A percentile compares a stretch with the other conserved stretches of the same genome.
These are phyloP conservation scores for Ochetophila trinervis DNA, from an alignment of 306 rosid genomes.

Conservation along the genomic window DNA sequence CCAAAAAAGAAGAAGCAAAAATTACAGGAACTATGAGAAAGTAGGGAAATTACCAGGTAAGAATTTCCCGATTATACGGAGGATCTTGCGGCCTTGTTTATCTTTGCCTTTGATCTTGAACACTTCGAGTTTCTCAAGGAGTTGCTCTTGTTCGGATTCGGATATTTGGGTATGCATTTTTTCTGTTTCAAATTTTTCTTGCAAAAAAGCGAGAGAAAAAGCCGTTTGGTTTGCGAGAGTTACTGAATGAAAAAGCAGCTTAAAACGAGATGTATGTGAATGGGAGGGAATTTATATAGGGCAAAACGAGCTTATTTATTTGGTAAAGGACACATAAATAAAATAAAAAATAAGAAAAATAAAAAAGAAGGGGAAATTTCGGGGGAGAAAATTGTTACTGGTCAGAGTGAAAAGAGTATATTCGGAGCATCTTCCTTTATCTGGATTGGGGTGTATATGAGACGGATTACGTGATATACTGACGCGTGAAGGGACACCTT, in stretches of 20 bases:
- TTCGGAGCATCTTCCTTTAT: background rate
- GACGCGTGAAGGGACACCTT: background rate
- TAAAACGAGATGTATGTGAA: background rate
- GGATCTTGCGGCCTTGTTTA: slow-evolving; percentile 69
- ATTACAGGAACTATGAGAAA: background rate
- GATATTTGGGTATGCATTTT: slow-evolving; percentile 40
- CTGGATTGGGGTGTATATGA: background rate
- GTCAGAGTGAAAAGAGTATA: background rate
- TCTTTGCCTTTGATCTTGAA: slow-evolving; percentile 83
- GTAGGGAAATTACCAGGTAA: slow-evolving; percentile 53
- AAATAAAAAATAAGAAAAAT: background rate
- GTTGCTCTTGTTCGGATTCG: slow-evolving; percentile 45
- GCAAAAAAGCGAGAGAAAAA: background rate
- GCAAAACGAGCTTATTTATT: slow-evolving; percentile 1
- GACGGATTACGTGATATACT: background rate
- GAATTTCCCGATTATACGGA: slow-evolving; percentile 76
- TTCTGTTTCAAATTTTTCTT: background rate
- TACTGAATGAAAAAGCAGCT: background rate
- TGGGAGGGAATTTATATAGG: background rate
- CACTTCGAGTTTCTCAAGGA: slow-evolving; percentile 58
- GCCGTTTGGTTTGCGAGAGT: background rate
- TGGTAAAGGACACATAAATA: background rate
- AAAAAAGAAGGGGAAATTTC: background rate
- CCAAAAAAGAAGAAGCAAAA: background rate
- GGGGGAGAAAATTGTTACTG: background rate